phyloP scores from a whole-genome alignment of 176 grass and related monocot genomes.

The Typha latifolia region DNA sequence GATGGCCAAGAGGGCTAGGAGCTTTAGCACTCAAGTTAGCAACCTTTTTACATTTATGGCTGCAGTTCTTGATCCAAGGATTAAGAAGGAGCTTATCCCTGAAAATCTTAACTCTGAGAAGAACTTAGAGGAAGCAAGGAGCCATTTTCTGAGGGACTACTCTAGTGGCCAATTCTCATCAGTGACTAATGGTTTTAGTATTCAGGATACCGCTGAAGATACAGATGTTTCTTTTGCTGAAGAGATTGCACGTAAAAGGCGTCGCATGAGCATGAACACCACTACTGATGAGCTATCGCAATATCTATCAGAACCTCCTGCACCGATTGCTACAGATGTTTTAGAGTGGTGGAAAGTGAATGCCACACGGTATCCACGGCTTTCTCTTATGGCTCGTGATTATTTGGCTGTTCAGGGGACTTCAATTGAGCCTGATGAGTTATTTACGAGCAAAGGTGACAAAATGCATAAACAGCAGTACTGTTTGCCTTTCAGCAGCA shows the following conservation, averaged over 20 bases:
- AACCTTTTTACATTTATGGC: conserved; percentile 70
- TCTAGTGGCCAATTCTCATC: conserved; percentile 43
- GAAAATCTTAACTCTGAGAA: conserved; percentile 57
- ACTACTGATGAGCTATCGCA: conserved; percentile 74
- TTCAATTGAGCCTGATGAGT: conserved; percentile 61
- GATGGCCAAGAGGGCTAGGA: conserved; percentile 48
- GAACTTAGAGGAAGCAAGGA: conserved; percentile 69
- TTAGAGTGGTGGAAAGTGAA: conserved; percentile 91
- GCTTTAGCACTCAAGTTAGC: conserved; percentile 56
- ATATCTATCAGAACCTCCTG: conserved; percentile 62
- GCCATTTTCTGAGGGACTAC: conserved; percentile 74
- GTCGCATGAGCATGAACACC: conserved; percentile 44
- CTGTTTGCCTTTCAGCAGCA: conserved; percentile 51
- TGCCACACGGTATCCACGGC: conserved; percentile 61
- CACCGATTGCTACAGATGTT: conserved; percentile 58
- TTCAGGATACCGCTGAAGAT: conserved; percentile 35
- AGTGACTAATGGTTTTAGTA: conserved; percentile 33
- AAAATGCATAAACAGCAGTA: conserved; percentile 58
- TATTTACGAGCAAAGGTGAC: conserved; percentile 79
- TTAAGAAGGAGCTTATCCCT: conserved; percentile 80
- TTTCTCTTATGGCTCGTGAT: conserved; percentile 85
- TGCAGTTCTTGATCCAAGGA: conserved; percentile 85
- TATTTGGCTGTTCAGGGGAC: conserved; percentile 78
- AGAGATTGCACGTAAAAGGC: conserved; percentile 81
- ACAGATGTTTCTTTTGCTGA: conserved; percentile 78